These are phyloP conservation scores for Suillus ampliporus DNA, from an alignment of 768 basidiomycete genomes.

Conservation along the genomic window DNA sequence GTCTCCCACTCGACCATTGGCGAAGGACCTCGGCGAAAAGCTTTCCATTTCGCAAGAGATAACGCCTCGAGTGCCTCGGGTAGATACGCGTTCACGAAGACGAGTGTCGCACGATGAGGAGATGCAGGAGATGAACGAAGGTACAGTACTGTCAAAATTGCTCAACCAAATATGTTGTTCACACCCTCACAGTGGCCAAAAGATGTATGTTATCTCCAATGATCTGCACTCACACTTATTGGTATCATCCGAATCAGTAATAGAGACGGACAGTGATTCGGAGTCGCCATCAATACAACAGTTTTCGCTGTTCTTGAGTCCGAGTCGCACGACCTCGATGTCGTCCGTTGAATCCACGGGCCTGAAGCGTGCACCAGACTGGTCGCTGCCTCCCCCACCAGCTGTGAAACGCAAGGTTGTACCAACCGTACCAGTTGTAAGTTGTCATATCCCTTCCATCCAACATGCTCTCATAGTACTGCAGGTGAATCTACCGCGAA, in stretches of 20 bases:
- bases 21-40: too few relatives aligned
- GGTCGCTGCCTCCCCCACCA: background rate
- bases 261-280: slow-evolving; percentile 8
- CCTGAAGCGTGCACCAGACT: slow-evolving; percentile 5
- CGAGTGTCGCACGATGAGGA: background rate
- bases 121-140: background rate
- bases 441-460: background rate
- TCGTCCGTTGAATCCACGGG: slow-evolving; percentile 8
- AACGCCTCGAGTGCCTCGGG: background rate
- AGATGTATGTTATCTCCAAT: background rate
- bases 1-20: background rate
- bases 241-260: background rate
- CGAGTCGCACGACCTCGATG: slow-evolving; percentile 11
- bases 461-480: background rate
- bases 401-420: background rate
- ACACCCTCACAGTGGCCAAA: background rate
- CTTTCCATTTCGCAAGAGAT: background rate
- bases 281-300: background rate
- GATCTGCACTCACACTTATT: too few relatives aligned
- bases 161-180: background rate
- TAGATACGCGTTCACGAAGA: background rate
- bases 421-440: background rate
- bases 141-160: background rate
- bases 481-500: slow-evolving; percentile 1
- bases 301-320: slow-evolving; percentile 2